Evolutionary conservation across 129 eudicot species (phyloP), one percentile per base, ranked within the genome.

Genomic region (Tanacetum coccineum): DNA sequence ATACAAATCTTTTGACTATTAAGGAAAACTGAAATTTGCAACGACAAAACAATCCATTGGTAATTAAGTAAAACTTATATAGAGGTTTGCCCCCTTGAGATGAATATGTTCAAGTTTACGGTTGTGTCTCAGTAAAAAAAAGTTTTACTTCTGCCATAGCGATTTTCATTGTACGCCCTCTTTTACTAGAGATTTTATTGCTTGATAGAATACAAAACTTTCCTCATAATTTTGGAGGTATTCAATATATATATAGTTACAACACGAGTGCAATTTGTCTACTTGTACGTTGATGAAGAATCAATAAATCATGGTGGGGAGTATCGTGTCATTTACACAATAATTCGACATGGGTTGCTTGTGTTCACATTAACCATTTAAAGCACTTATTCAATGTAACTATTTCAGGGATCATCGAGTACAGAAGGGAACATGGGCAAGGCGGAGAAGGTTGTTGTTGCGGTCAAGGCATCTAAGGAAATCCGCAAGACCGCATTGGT

Each of bases 401-500:
- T 62, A 62, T 50, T 58, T 3, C 48, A 75, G 82, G 72, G 67
- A 50, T 11, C 52, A 9, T 76, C 81, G 86, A 84, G 65, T 73
- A 70, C 70, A 72, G 86, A 82, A 46, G 70, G 52, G 86, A 81
- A 81, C 74, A 81, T 48, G 66, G 93, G 80, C 65, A 83, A 86
- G 67, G 55, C 56, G 18, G 94, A 86, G 84, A 88, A 85, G 76
- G 92, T 93, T 0, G 76, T 93, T 60, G 98, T 93, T 59, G 98
- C 98, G 20, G 98, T 88, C 14, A 93, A 86, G 76, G 95, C 92
- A 8, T 82, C 96, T n/a, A 93, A 84, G 64, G 95, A 93, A 70
- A 80, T 93, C 18, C 89, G 92, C 0, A 93, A 88, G 70, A 79
- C 90, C 6, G 98, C 98, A 13, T 76, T 93, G 64, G 84, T 93